These are phyloP conservation scores for Hypomyces rosellus DNA, from an alignment of 2,329 filamentous ascomycete species.

Conservation along the genomic window DNA sequence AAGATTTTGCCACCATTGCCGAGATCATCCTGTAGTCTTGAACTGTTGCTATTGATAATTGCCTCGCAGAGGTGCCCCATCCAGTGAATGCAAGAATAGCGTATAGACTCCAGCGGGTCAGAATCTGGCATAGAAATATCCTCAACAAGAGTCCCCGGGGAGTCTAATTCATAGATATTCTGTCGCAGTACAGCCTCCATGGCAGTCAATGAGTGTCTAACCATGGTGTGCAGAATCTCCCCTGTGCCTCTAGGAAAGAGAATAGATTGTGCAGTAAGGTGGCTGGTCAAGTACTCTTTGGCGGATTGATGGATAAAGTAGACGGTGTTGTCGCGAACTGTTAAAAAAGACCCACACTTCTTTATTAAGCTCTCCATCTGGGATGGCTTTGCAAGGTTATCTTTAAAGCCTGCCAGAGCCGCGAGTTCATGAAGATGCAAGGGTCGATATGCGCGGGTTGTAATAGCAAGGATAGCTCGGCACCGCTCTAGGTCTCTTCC, in stretches of 20 bases:
- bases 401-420: constrained; percentile 25
- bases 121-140: constrained; percentile 9
- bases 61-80: constrained; percentile 14
- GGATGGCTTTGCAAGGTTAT: constrained; percentile 24
- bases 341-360: constrained; percentile 36
- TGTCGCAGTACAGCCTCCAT: constrained; percentile 24
- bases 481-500: constrained; percentile 23
- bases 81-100: constrained; percentile 18
- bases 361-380: constrained; percentile 22
- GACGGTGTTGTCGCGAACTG: constrained; percentile 22
- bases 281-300: constrained; percentile 33
- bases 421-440: constrained; percentile 28
- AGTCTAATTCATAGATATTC: constrained; percentile 29
- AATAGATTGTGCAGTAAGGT: constrained; percentile 18
- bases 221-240: constrained; percentile 25
- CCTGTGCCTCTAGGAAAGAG: constrained; percentile 24
- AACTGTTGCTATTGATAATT: constrained; percentile 17
- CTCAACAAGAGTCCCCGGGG: constrained; percentile 10
- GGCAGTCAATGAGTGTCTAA: constrained; percentile 26
- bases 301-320: constrained; percentile 38
- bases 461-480: constrained; percentile 25
- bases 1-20: neutral
- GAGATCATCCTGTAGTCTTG: constrained; percentile 38
- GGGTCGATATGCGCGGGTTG: constrained; percentile 27
- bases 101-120: constrained; percentile 12